Percentiles rank a stretch among this genome's conserved stretches.
Conservation (phyloP, 2,329 filamentous ascomycete species). For the Colletotrichum karsti region DNA sequence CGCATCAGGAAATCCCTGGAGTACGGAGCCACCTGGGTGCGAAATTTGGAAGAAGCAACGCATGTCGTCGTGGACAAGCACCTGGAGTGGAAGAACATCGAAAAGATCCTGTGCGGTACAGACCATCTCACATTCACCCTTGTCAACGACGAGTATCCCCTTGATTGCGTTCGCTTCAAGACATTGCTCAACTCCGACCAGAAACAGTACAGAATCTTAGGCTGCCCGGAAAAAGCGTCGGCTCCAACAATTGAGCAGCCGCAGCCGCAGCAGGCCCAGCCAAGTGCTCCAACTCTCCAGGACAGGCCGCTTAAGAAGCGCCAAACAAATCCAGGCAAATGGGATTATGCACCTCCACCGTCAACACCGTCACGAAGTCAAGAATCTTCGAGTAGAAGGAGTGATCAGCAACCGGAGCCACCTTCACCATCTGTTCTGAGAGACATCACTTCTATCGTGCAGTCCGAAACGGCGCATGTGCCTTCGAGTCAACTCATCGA, state of each 20-base stretch:
- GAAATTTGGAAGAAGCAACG: constrained; percentile 67
- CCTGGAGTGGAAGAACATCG: constrained; percentile 70
- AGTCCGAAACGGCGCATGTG: not conserved
- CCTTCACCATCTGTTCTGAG: not conserved
- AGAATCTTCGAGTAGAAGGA: constrained; percentile 37
- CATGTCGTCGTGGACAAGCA: constrained; percentile 82
- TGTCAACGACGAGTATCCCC: constrained; percentile 74
- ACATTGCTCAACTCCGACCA: constrained; percentile 67
- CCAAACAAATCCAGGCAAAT: constrained; percentile 44
- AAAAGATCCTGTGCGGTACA: constrained; percentile 49
- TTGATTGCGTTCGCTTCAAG: constrained; percentile 72
- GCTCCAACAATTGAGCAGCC: constrained; percentile 21
- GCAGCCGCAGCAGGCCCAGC: constrained; percentile 31
- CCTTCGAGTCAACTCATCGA: not conserved
- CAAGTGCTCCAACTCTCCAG: not conserved
- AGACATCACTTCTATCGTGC: not conserved
- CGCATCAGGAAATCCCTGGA: constrained; percentile 80
- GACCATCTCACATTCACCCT: constrained; percentile 53
- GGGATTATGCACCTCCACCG: constrained; percentile 47
- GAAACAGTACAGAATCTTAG: constrained; percentile 66
- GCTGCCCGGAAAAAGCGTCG: constrained; percentile 44
- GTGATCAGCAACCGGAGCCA: not conserved
- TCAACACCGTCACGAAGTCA: constrained; percentile 47
- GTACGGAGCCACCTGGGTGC: constrained; percentile 78
- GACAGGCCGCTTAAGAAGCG: constrained; percentile 57